Evolutionary conservation across 768 basidiomycete species (phyloP), one percentile per base, ranked within the genome.

Genomic region (Lactarius akahatsu): DNA sequence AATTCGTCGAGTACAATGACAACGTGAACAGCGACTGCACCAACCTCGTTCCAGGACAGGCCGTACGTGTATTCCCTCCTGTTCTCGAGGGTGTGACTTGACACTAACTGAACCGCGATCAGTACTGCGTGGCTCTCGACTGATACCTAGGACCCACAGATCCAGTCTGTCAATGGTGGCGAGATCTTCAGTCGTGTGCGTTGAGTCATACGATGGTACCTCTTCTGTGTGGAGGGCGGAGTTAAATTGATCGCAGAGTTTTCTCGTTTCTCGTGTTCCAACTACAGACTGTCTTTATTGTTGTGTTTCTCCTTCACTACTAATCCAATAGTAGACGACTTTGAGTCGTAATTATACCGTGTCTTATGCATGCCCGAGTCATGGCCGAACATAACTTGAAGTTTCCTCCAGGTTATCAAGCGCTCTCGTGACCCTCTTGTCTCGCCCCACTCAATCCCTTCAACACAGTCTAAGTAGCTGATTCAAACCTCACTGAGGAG

Each of bases 1-100:
- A 34, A 3, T 69, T 69, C 26, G 57, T 55, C 23, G 4, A 43
- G 4, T 67, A 47, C 18, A 69, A 69, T 11, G 62, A 63, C 47
- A 10, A 68, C 10, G 66, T 68, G 36, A 26, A 68, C 28, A 10
- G 16, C 20, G 5, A 18, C 16, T 69, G 69, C 28, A 20, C 23
- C 1, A 26, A 69, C 45, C 66, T 69, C 20, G 23, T 57, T 43
- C 1, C 34, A 1, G 66, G 66, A 23, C 4, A 50, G 2, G 6
- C 45, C 9, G 69, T 69, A 30, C 38, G 69, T 69, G 26, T 34
- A 28, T 36, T 32, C 9, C 7, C 6, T n/a, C 16, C 23, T 3
- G 16, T 26, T 4, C 13, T 26, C 15, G 13, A 2, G 6, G 13
- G 30, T 5, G 9, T 11, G 38, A n/a, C 30, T 26, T 41, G 30